Percentiles rank a stretch among this genome's conserved stretches.
These are phyloP conservation scores for Gracilaria caudata DNA, from an alignment of 23 red algal species.

Conservation along the genomic window DNA sequence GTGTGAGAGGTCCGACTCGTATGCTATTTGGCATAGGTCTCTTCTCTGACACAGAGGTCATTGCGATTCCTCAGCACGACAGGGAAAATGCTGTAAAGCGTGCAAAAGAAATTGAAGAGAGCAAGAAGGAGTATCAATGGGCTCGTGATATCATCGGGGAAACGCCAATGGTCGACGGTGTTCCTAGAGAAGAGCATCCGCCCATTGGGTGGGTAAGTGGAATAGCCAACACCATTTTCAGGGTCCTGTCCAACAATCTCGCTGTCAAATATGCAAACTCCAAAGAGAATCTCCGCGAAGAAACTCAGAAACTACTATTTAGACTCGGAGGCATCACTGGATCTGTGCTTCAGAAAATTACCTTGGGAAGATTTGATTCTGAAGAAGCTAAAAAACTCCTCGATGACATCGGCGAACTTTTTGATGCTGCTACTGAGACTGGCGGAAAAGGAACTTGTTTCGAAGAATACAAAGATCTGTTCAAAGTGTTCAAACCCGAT, in stretches of 20 bases:
- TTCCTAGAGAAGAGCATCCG: constrained; percentile 14
- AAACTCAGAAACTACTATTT: neutral
- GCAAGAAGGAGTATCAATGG: constrained; percentile 23
- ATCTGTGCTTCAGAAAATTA: neutral
- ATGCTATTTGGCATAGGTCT: constrained; percentile 9
- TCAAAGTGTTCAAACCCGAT: constrained; percentile 40
- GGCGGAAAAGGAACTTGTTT: neutral
- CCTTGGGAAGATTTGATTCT: neutral
- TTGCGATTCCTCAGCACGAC: neutral
- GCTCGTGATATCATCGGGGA: neutral
- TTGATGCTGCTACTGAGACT: neutral
- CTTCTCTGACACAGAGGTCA: neutral
- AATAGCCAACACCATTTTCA: constrained; percentile 12
- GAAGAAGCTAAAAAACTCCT: neutral
- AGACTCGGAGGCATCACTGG: neutral
- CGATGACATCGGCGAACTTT: neutral
- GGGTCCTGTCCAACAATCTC: neutral
- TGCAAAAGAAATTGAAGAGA: constrained; percentile 12
- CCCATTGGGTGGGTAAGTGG: constrained; percentile 18
- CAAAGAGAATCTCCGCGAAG: neutral
- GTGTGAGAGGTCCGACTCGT: neutral
- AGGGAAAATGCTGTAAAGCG: constrained; percentile 6
- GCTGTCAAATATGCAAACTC: neutral
- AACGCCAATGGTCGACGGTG: constrained; percentile 1
- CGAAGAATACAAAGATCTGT: constrained; percentile 42